Base-by-base conservation (phyloP, 1,284 basidiomycete species). In the Vanrija pseudolonga region DNA sequence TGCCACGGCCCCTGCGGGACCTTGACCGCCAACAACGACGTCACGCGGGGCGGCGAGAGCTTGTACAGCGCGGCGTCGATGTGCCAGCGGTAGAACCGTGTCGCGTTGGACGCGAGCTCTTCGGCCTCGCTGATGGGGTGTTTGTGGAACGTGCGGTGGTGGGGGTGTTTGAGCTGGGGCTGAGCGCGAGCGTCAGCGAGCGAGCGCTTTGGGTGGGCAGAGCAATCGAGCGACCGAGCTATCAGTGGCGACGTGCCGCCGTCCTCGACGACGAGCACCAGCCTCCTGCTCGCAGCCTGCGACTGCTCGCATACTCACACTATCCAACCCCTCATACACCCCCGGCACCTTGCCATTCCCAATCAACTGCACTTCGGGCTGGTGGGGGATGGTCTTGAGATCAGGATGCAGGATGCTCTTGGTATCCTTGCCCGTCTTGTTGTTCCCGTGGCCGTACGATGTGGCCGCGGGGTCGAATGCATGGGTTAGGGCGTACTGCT, bases 11-110 rank as follows among this genome's bases (percentile, higher is more conserved):
- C 91, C 28, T 80, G 62, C 0, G 92, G 92, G 0, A 94, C 86
- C 1, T 70, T 79, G 53, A 94, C 79, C 0, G 85, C 90, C 63
- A 93, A 91, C 8, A 96, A 83, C 0, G 91, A 90, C 3, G 93
- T 96, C 40, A 91, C 91, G 63, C 83, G 86, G 3, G 92, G 92
- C n/a, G 89, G 89, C 20, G 84, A 83, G 22, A 91, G 82, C 59
- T 89, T 85, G 73, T 95, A 96, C 23, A 95, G 77, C 0, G 92
- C 92, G 1, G 92, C 92, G 66, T 96, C 92, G 73, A 95, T 94
- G 76, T 95, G 91, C 90, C 90, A 92, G 51, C 90, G 81, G 72
- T 92, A 93, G 80, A 90, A 94, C 26, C 91, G 83, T 12, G 91
- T 94, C 42, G 80, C 74, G 23, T 89, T 89, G 50, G 82, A 81